Conservation (phyloP, 345 rosid species). For the Eucalyptus albens region DNA sequence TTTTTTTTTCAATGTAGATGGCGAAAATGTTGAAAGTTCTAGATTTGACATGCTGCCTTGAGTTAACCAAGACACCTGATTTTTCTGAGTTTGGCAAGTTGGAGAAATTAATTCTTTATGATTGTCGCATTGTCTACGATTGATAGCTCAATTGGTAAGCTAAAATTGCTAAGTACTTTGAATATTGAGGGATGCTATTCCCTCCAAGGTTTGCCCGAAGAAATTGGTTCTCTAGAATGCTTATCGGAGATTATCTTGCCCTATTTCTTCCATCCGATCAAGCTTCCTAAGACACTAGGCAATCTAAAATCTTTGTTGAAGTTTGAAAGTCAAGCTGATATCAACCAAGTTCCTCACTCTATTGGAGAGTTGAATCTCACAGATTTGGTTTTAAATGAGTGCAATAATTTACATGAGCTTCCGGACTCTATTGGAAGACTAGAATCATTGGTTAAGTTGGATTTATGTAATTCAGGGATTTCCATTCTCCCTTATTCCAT, state of each 20-base stretch:
- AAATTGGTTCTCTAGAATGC: too few species aligned
- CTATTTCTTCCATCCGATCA: rapidly evolving
- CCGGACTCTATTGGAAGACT: too few species aligned
- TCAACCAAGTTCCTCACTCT: too few species aligned
- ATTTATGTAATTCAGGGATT: rapidly evolving
- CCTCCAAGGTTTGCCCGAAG: background rate
- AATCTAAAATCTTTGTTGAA: too few species aligned
- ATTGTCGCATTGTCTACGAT: background rate
- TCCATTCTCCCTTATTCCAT: too few species aligned
- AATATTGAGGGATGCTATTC: background rate
- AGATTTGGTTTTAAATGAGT: rapidly evolving
- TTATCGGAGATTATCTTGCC: background rate
- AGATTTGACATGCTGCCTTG: background rate
- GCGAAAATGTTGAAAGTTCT: background rate
- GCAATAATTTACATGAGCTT: too few species aligned
- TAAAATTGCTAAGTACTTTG: background rate
- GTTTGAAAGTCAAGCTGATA: too few species aligned
- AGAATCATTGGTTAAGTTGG: too few species aligned
- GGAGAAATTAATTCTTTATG: background rate
- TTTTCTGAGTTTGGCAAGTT: background rate
- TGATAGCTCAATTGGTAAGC: background rate
- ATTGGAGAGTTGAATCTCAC: too few species aligned
- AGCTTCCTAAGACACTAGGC: too few species aligned
- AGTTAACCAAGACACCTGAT: background rate
- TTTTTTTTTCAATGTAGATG: background rate